A percentile compares a stretch with the other conserved stretches of the same genome.
Evolutionary conservation across 768 basidiomycete genomes (phyloP).

Genomic region (Ramaria sp.): DNA sequence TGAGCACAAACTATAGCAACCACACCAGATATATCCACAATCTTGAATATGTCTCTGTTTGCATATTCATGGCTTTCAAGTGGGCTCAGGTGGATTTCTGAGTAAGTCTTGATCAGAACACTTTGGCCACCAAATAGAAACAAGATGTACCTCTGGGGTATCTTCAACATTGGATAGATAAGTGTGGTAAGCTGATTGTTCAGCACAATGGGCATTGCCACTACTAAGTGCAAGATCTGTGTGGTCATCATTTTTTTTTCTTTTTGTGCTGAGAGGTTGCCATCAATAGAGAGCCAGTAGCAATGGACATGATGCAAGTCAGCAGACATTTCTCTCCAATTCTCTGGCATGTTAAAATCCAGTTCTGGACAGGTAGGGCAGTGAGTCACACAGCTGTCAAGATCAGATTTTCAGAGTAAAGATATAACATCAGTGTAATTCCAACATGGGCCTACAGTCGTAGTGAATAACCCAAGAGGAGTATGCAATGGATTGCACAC

Average conservation of each 20-base stretch:
- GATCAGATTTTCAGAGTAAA: no score
- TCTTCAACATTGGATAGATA: conserved; percentile 10
- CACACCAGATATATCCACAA: conserved; percentile 14
- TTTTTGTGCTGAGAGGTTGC: conserved; percentile 14
- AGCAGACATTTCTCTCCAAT: neutral
- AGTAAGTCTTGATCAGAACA: neutral
- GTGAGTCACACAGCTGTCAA: no score
- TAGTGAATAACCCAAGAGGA: no score
- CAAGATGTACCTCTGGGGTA: conserved; percentile 10
- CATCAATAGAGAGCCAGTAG: conserved; percentile 9
- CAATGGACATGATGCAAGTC: conserved; percentile 14
- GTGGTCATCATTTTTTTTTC: conserved; percentile 12
- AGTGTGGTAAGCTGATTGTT: conserved; percentile 8
- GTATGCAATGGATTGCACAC: no score
- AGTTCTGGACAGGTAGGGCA: neutral
- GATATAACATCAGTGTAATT: no score
- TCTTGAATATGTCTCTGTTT: conserved; percentile 17
- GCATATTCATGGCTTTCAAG: conserved; percentile 16
- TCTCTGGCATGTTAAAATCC: neutral
- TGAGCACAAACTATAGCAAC: conserved; percentile 13
- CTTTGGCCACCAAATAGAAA: neutral
- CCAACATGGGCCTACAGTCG: no score
- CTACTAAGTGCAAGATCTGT: conserved; percentile 14
- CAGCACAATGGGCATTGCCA: conserved; percentile 12
- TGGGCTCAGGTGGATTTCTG: conserved; percentile 19